Percentiles rank a stretch among this genome's conserved stretches.
These are phyloP conservation scores for Acacia concinna DNA, from an alignment of 331 rosid genomes.

Conservation along the genomic window DNA sequence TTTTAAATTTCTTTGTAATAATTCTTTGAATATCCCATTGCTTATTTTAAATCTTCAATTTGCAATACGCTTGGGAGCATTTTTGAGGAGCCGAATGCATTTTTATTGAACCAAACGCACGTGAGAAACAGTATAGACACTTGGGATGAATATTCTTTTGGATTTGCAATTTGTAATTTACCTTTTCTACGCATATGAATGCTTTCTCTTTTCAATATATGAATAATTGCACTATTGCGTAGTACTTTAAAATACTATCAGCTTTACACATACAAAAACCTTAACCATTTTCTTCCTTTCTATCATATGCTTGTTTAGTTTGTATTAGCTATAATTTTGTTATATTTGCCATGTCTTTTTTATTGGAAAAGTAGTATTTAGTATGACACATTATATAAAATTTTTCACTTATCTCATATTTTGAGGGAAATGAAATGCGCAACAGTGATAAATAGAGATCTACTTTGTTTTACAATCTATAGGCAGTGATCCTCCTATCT, in stretches of 20 bases:
- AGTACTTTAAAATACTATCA: conserved; percentile 2
- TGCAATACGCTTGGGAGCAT: conserved; percentile 44
- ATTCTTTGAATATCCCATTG: conserved; percentile 7
- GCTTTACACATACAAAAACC: neutral
- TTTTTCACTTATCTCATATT: too few relatives aligned
- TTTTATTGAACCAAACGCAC: conserved; percentile 36
- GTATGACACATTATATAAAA: too few relatives aligned
- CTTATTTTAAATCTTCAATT: conserved; percentile 29
- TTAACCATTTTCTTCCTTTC: neutral
- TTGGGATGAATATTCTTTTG: conserved; percentile 57
- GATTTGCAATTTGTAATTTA: conserved; percentile 40
- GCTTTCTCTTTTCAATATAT: conserved; percentile 34
- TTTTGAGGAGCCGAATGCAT: conserved; percentile 35
- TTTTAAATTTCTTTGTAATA: conserved; percentile 34
- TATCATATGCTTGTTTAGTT: too few relatives aligned
- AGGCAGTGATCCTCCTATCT: too few relatives aligned
- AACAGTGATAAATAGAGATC: too few relatives aligned
- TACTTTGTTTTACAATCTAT: too few relatives aligned
- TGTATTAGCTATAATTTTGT: too few relatives aligned
- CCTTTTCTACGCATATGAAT: conserved; percentile 36
- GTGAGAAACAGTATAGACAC: conserved; percentile 22
- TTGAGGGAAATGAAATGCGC: too few relatives aligned
- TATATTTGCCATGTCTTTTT: too few relatives aligned
- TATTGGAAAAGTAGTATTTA: too few relatives aligned
- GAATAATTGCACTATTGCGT: conserved; percentile 22